Evolutionary conservation across 106 monocot genomes (phyloP), one percentile per base, ranked within the genome.

Genomic region (Dactylorhiza incarnata): DNA sequence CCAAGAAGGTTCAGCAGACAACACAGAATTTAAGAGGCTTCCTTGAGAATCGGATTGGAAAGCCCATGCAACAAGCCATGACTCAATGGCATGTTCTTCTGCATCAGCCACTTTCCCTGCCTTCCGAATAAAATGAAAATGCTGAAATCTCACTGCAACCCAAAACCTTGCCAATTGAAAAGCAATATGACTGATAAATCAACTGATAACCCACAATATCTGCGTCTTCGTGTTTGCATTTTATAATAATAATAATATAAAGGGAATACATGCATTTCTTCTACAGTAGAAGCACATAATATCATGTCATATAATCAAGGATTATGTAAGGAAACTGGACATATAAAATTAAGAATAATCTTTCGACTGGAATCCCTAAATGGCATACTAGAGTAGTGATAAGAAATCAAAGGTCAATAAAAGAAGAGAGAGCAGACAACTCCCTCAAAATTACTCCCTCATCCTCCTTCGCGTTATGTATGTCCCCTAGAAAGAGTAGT

Each of bases 31-130:
- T 77, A 89, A 85, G n/a, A 99, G 86, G 83, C 84, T 89, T 5
- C 88, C 94, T 72, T 99, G 89, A 71, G 89, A 94, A 76, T 94
- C 94, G 85, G 99, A 99, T 23, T 88, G 99, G 75, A 83, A 85
- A 14, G 94, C 99, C 94, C 94, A 94, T 72, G 94, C 89, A 75
- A 89, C 45, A 74, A 86, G 72, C 70, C 78, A 56, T 62, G 94
- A 89, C 52, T 86, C 79, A 48, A 84, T 76, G 71, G 63, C 23
- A 48, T 86, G 48, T 26, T 82, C 86, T 80, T 88, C 87, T 71
- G 26, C 62, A 78, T 54, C 19, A 75, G 80, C 79, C 11, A 67
- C 65, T 79, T 71, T 79, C 68, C 84, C 90, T 77, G 68, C 80
- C 62, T 81, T 89, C 7, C 84, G 89, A 43, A 74, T 8, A 66